Percentiles rank a stretch among this genome's conserved stretches.
These are phyloP conservation scores for Tetrahymena elliotti DNA, from an alignment of 73 alveolate species.

Conservation along the genomic window DNA sequence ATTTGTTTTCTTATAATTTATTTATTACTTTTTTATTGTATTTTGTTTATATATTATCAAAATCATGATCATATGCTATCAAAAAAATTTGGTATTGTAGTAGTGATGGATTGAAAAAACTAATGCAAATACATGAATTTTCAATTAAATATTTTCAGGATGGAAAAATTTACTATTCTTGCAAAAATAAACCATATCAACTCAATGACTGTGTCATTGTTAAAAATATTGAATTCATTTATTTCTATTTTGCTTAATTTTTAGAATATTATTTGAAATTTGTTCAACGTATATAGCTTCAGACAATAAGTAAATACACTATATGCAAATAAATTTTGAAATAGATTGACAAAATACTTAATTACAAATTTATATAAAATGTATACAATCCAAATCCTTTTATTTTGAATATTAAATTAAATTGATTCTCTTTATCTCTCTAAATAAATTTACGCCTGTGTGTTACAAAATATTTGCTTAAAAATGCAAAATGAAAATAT, in stretches of 20 bases:
- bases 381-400: too few species aligned
- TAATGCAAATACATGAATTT: too few species aligned
- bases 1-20: neutral
- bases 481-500: too few species aligned
- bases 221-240: neutral
- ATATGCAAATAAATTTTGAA: too few species aligned
- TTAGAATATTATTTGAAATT: neutral
- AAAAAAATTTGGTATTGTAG: neutral
- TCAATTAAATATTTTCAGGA: neutral
- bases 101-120: neutral
- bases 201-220: neutral
- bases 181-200: neutral
- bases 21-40: neutral
- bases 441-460: too few species aligned
- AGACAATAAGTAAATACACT: too few species aligned
- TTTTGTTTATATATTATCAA: neutral
- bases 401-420: too few species aligned
- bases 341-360: too few species aligned
- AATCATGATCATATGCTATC: neutral
- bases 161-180: neutral
- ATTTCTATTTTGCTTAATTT: neutral
- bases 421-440: too few species aligned
- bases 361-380: too few species aligned
- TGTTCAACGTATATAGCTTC: neutral
- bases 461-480: too few species aligned